These are phyloP conservation scores for Loxodes magnus DNA, from an alignment of 73 alveolate species.

Conservation along the genomic window DNA sequence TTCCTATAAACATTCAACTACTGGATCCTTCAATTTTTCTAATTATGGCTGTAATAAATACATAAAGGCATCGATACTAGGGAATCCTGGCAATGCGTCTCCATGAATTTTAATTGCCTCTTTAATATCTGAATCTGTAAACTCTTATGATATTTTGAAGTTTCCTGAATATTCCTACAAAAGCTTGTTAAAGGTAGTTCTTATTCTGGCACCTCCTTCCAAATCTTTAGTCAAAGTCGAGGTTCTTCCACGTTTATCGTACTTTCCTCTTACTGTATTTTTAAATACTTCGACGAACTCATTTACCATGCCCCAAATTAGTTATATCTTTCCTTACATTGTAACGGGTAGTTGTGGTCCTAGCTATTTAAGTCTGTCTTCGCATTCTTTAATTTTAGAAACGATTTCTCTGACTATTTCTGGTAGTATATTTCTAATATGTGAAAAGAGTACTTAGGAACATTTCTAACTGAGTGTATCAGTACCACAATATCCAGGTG, in stretches of 20 bases:
- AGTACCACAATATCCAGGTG: slow-evolving; percentile 66
- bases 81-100: slow-evolving; percentile 48
- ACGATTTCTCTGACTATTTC: slow-evolving; percentile 78
- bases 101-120: slow-evolving; percentile 44
- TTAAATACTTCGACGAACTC: slow-evolving; percentile 71
- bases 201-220: slow-evolving; percentile 3
- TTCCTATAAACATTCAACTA: slow-evolving; percentile 36
- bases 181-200: slow-evolving; percentile 27
- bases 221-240: slow-evolving; percentile 19
- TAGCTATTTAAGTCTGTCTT: slow-evolving; percentile 55
- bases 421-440: slow-evolving; percentile 75
- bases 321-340: slow-evolving; percentile 67
- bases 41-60: slow-evolving; percentile 42
- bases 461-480: slow-evolving; percentile 58
- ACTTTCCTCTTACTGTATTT: slow-evolving; percentile 69
- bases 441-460: slow-evolving; percentile 54
- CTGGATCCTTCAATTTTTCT: slow-evolving; percentile 64
- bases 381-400: slow-evolving; percentile 44
- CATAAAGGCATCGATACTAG: slow-evolving; percentile 35
- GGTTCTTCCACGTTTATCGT: slow-evolving; percentile 29
- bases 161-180: slow-evolving; percentile 32
- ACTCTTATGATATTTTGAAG: slow-evolving; percentile 58
- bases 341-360: slow-evolving; percentile 83
- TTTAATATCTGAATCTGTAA: slow-evolving; percentile 30
- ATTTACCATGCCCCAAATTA: slow-evolving; percentile 88